These are phyloP conservation scores for Akebia trifoliata DNA, from an alignment of 164 flowering plant genomes.

Conservation along the genomic window DNA sequence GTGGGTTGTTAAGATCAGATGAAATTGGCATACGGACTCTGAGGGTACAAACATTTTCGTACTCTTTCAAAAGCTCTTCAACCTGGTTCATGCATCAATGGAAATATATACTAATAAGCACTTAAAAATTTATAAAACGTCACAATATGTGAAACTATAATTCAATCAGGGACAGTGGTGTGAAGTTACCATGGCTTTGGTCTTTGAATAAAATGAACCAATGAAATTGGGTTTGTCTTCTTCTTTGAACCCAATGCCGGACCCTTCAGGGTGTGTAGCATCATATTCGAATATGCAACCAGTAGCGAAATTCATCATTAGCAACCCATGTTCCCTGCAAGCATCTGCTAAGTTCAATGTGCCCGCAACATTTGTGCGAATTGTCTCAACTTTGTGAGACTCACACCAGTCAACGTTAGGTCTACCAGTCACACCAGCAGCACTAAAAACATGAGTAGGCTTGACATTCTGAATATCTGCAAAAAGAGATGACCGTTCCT, in stretches of 20 bases:
- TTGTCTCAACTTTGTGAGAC: slow-evolving; percentile 25
- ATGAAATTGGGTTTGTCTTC: too few relatives aligned
- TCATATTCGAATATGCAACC: slow-evolving; percentile 30
- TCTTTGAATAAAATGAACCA: slow-evolving; percentile 27
- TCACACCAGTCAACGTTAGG: too few relatives aligned
- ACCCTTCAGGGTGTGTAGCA: slow-evolving; percentile 21
- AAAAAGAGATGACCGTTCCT: slow-evolving; percentile 16
- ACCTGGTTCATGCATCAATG: slow-evolving; percentile 7
- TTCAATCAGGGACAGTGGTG: not conserved
- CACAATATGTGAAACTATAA: slow-evolving; percentile 1
- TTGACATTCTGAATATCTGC: slow-evolving; percentile 20
- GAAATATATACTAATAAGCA: not conserved
- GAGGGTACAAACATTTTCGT: slow-evolving; percentile 26
- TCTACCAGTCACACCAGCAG: slow-evolving; percentile 29
- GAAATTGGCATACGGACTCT: slow-evolving; percentile 28
- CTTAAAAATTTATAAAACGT: not conserved
- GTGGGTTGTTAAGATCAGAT: slow-evolving; percentile 22
- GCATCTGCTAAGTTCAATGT: slow-evolving; percentile 23
- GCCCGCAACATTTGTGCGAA: too few relatives aligned
- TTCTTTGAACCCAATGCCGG: too few relatives aligned
- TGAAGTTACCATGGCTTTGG: slow-evolving; percentile 22
- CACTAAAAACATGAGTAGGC: slow-evolving; percentile 28
- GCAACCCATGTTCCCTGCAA: slow-evolving; percentile 19
- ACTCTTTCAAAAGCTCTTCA: slow-evolving; percentile 24
- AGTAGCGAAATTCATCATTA: slow-evolving; percentile 27